Base-by-base conservation (phyloP, 148 eudicot species). In the Camellia granthamiana region DNA sequence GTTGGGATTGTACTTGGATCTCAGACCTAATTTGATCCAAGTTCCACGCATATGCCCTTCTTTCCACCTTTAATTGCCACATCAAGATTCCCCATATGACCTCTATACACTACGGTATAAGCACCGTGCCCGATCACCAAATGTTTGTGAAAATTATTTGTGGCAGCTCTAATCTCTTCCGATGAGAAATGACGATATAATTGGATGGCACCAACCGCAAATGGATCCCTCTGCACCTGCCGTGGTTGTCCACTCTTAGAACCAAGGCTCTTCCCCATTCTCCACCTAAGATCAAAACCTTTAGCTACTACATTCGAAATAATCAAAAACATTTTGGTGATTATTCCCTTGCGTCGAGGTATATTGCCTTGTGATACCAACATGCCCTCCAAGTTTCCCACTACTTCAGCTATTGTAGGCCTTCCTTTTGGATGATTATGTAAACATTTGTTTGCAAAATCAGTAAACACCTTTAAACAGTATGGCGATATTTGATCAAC, bases 381-480 rank as follows among this genome's bases (percentile, higher is more conserved):
- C 13, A 72, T 76, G 30, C 54, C 42, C 69, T 75, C 77, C 2
- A 85, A 83, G 7, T 72, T 69, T 14, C 13, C 47, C 12, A 64
- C 87, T 8, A 81, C 74, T 56, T 85, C 82, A 70, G 84, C 54
- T 84, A 85, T 85, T 0, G 78, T 69, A 10, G 87, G 84, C n/a
- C 30, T 23, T 23, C 30, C 30, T 23, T 23, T 23, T 23, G 30
- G 30, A 23, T 23, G 30, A 23, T 23, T 51, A 46, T 70, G 46
- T 55, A 85, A 59, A 49, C 87, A 78, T 62, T 73, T 81, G 69
- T 23, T 54, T 11, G 80, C 79, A 52, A 84, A 6, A n/a, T 61
- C 73, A 0, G 59, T 77, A 78, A 81, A 81, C 13, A 43, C 8
- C 71, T 75, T 63, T 3, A 78, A 47, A 49, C 64, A 52, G 43